These are phyloP conservation scores for Penstemon davidsonii DNA, from an alignment of 257 asterid genomes.

Conservation along the genomic window DNA sequence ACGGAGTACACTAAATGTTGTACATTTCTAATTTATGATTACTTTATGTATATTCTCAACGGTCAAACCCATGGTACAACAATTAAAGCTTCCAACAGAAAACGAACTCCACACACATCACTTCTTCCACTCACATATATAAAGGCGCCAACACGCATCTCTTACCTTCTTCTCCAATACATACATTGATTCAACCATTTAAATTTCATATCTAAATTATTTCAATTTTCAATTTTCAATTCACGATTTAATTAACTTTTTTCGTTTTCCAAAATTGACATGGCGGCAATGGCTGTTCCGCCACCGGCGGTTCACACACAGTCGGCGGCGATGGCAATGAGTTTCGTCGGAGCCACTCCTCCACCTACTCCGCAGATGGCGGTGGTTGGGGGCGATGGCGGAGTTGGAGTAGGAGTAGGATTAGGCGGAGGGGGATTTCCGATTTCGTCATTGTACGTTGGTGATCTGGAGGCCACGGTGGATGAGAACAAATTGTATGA, in stretches of 20 bases:
- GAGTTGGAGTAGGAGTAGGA: constrained; percentile 14
- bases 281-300: constrained; percentile 51
- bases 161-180: neutral
- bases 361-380: constrained; percentile 27
- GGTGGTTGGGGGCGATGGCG: neutral
- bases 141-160: constrained; percentile 6
- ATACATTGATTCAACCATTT: neutral
- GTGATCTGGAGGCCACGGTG: constrained; percentile 70
- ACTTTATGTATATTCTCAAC: neutral
- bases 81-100: neutral
- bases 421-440: constrained; percentile 22
- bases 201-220: neutral
- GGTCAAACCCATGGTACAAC: constrained; percentile 19
- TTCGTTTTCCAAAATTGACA: constrained; percentile 6
- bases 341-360: constrained; percentile 29
- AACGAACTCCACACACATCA: constrained; percentile 16
- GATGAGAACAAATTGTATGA: constrained; percentile 66
- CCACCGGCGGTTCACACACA: constrained; percentile 38
- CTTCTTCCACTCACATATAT: constrained; percentile 10
- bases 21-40: neutral
- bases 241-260: neutral
- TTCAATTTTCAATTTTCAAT: neutral
- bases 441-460: constrained; percentile 63
- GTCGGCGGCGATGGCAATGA: constrained; percentile 27
- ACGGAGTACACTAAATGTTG: neutral